These are phyloP conservation scores for Cercospora berteroae DNA, from an alignment of 2,329 filamentous ascomycete genomes.

Conservation along the genomic window DNA sequence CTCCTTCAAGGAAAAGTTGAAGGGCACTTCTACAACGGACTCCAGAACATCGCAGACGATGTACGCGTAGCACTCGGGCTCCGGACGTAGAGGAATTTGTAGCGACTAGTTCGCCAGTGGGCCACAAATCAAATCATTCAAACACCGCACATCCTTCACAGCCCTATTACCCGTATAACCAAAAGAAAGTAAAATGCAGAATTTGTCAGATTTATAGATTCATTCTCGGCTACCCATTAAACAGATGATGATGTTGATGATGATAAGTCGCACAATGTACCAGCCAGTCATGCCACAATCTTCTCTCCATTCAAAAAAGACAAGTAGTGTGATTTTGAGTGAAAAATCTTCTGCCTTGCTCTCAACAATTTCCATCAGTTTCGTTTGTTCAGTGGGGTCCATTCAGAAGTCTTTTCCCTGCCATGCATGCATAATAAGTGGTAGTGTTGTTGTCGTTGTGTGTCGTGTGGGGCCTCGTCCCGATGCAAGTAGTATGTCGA, in stretches of 20 bases:
- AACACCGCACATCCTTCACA: background rate
- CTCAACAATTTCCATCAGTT: background rate
- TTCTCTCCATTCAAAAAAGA: background rate
- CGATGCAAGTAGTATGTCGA: background rate
- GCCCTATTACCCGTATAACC: background rate
- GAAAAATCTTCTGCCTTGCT: background rate
- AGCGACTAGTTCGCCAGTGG: too few relatives aligned
- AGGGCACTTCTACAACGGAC: too few relatives aligned
- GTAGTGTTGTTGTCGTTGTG: background rate
- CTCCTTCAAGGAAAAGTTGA: too few relatives aligned
- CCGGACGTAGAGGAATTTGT: too few relatives aligned
- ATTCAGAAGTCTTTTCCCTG: background rate
- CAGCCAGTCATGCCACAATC: conserved; percentile 9
- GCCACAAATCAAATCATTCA: too few relatives aligned
- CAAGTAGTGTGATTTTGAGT: background rate
- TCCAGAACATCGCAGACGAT: too few relatives aligned
- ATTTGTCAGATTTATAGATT: background rate
- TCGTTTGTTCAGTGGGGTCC: background rate
- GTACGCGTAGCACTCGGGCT: too few relatives aligned
- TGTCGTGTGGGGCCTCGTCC: background rate
- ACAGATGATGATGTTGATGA: conserved; percentile 2
- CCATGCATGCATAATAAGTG: background rate
- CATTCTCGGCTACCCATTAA: conserved; percentile 18
- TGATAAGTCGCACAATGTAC: conserved; percentile 8
- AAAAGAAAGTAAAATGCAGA: background rate